Percentiles rank a stretch among this genome's conserved stretches.
Evolutionary conservation across 2,329 filamentous ascomycete genomes (phyloP).

Genomic region (Dothistroma septosporum): DNA sequence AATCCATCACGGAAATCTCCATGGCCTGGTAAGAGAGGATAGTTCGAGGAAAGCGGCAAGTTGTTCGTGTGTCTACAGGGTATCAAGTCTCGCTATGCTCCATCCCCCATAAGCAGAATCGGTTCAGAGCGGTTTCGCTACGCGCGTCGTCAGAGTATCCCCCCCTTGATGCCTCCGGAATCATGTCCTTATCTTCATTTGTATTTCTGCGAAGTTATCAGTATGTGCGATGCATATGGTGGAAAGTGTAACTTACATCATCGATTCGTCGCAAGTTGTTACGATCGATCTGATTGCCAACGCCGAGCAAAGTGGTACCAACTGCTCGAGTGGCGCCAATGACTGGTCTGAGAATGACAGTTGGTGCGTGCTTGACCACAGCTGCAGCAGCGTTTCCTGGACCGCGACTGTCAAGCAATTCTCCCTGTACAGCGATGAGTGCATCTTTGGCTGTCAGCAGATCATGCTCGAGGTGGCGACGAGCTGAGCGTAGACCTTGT

Average conservation of each 20-base stretch:
- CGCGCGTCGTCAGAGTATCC: background rate
- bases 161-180: background rate
- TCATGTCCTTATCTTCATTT: conserved; percentile 25
- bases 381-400: conserved; percentile 76
- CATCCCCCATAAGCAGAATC: background rate
- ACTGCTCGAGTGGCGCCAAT: conserved; percentile 87
- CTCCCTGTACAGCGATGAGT: conserved; percentile 88
- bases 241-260: conserved; percentile 64
- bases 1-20: background rate
- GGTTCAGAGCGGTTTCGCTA: background rate
- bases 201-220: conserved; percentile 32
- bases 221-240: conserved; percentile 9
- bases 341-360: conserved; percentile 83
- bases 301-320: conserved; percentile 83
- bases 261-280: conserved; percentile 75
- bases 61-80: background rate
- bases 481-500: conserved; percentile 79
- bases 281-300: conserved; percentile 85
- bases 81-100: background rate
- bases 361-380: conserved; percentile 78
- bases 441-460: conserved; percentile 83
- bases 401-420: conserved; percentile 80
- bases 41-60: background rate
- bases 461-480: conserved; percentile 77
- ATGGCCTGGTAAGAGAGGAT: background rate